These are phyloP conservation scores for Microstroma glucosiphilum DNA, from an alignment of 1,284 basidiomycete species.

Conservation along the genomic window DNA sequence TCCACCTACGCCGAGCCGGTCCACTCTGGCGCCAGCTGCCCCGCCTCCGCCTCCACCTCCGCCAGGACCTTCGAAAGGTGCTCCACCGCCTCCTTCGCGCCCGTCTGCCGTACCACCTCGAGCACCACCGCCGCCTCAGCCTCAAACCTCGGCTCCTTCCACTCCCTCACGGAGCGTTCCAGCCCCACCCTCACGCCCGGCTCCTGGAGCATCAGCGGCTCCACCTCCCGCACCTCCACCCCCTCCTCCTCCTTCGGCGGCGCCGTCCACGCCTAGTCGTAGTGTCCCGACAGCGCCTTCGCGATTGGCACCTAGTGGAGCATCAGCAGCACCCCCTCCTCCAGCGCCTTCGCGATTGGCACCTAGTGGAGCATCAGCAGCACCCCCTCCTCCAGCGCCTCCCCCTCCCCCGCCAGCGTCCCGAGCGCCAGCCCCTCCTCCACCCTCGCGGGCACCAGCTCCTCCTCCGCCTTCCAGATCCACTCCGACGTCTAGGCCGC, in stretches of 20 bases:
- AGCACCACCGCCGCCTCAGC: slow-evolving; percentile 12
- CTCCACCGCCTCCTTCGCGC: slow-evolving; percentile 2
- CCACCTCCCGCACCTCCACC: slow-evolving; percentile 7
- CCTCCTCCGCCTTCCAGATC: not conserved
- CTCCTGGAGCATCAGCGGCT: slow-evolving; percentile 9
- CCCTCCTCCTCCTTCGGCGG: not conserved
- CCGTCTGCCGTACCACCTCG: not conserved
- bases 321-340: not conserved
- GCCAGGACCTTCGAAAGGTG: slow-evolving; percentile 6
- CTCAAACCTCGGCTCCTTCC: not conserved
- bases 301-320: not conserved
- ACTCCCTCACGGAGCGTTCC: not conserved
- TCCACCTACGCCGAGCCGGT: not conserved
- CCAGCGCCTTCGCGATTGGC: not conserved
- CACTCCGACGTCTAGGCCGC: not conserved
- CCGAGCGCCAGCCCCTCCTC: not conserved
- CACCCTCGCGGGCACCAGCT: slow-evolving; percentile 2
- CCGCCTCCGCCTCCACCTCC: slow-evolving; percentile 12
- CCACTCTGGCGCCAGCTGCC: slow-evolving; percentile 7
- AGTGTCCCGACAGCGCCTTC: not conserved
- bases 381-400: not conserved
- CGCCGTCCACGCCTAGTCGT: not conserved
- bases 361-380: not conserved
- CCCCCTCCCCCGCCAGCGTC: not conserved
- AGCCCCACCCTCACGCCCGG: slow-evolving; percentile 10